Evolutionary conservation across 208 protist genomes (phyloP), one percentile per base, ranked within the genome.

Genomic region (Leishmania braziliensis): DNA sequence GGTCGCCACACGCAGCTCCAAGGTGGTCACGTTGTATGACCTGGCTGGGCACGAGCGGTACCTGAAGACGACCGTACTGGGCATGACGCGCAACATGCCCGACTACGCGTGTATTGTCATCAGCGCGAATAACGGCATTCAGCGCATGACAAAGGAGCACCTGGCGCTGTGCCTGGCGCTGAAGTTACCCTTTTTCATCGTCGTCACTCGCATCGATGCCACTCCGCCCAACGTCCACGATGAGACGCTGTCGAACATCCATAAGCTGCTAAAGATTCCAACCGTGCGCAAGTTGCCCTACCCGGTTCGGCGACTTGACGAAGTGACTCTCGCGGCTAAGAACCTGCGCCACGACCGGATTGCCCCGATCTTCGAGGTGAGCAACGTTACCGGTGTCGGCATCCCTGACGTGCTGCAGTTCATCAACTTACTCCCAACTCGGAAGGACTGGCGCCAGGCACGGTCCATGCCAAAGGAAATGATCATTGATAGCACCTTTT

Each of bases 11-110:
- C 80, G 87, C 23, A 97, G 91, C 73, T 89, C 95, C 5, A 99
- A 99, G 84, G 93, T 99, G 29, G 81, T 99, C 23, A 99, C 96
- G 14, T 94, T 99, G 51, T 98, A 99, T 72, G 99, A 99, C 87
- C 88, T 99, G 5, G 98, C 98, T 2, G 99, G 99, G 4, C 99
- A 99, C 81, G 98, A 99, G 83, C 92, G 93, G 58, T 99, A 99
- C 85, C 91, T 99, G 33, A 99, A 99, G 85, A 99, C 99, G 5
- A 99, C 99, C 1, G 93, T 99, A 46, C 93, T 95, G 53, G 99
- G 99, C 20, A 98, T 99, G 93, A 99, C 98, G n/a, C 96, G 98
- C 54, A 96, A 93, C 80, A 86, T 92, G 71, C 98, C 98, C 0
- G 98, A 99, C 87, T 99, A 99, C 89, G 92, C 91, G n/a, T 99